Evolutionary conservation across 305 asterid species (phyloP).

Genomic region (Plantago coronopus): DNA sequence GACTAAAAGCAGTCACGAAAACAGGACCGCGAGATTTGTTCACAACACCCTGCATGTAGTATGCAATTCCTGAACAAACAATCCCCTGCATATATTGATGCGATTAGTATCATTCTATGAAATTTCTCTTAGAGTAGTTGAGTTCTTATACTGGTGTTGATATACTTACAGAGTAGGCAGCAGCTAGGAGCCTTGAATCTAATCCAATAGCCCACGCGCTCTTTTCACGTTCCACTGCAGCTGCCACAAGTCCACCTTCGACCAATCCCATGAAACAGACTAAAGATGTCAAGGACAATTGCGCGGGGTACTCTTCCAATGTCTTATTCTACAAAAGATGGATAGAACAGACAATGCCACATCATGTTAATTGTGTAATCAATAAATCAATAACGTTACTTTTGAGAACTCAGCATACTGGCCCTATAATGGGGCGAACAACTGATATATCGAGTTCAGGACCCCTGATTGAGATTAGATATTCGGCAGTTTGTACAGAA

Average conservation of each 20-base stretch:
- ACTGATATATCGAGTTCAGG: too few relatives aligned
- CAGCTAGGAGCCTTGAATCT: slow-evolving; percentile 78
- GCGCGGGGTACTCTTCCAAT: slow-evolving; percentile 15
- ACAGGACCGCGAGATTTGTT: slow-evolving; percentile 83
- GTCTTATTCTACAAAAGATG: too few relatives aligned
- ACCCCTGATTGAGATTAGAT: too few relatives aligned
- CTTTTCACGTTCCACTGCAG: slow-evolving; percentile 56
- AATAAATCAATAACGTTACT: too few relatives aligned
- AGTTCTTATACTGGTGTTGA: neutral
- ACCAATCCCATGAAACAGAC: slow-evolving; percentile 72
- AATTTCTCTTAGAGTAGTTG: neutral
- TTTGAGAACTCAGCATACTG: too few relatives aligned
- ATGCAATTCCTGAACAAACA: slow-evolving; percentile 73
- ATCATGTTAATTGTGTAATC: too few relatives aligned
- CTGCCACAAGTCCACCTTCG: slow-evolving; percentile 65
- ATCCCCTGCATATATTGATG: slow-evolving; percentile 48
- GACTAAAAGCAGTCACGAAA: slow-evolving; percentile 80
- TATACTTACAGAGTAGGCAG: slow-evolving; percentile 64
- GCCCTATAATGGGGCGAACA: too few relatives aligned
- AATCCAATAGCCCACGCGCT: slow-evolving; percentile 65
- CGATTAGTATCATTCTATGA: neutral
- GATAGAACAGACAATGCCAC: too few relatives aligned
- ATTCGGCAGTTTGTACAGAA: too few relatives aligned
- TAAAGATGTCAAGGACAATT: slow-evolving; percentile 57
- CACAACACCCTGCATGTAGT: slow-evolving; percentile 80